Conservation (phyloP, 1,284 basidiomycete species). For the Veloporphyrellus conicus region DNA sequence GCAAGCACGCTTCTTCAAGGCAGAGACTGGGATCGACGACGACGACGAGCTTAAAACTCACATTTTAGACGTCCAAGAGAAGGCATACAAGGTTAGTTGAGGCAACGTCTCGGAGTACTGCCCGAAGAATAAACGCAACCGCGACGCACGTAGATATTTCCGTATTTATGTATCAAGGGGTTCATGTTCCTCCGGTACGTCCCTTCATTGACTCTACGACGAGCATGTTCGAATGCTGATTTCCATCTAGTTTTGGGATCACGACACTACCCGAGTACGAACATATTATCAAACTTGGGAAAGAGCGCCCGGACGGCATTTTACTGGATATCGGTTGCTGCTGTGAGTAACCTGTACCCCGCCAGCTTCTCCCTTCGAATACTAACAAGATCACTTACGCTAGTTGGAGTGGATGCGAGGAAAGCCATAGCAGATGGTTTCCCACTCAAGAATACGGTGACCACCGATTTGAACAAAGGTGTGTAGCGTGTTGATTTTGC, state of each 20-base stretch:
- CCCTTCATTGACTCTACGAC: too few relatives aligned
- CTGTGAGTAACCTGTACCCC: constrained; percentile 13
- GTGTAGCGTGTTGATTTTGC: not conserved
- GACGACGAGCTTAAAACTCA: constrained; percentile 19
- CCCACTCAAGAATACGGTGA: constrained; percentile 23
- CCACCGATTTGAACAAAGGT: constrained; percentile 21
- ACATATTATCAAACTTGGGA: constrained; percentile 19
- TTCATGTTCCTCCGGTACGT: constrained; percentile 21
- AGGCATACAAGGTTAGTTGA: constrained; percentile 16
- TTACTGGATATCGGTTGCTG: constrained; percentile 29
- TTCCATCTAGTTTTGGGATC: constrained; percentile 13
- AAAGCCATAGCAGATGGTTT: constrained; percentile 25
- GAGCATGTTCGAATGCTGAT: not conserved
- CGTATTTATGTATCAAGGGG: constrained; percentile 17
- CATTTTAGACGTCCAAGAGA: constrained; percentile 20
- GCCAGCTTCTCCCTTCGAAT: not conserved
- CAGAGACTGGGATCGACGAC: constrained; percentile 16
- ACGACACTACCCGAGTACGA: constrained; percentile 14
- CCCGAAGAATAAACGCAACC: not conserved
- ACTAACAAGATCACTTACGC: not conserved
- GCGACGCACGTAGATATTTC: constrained; percentile 16
- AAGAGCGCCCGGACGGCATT: constrained; percentile 18
- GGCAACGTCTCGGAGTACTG: not conserved
- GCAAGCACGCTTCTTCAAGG: constrained; percentile 25
- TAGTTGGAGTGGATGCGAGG: constrained; percentile 28